Evolutionary conservation across 495 filamentous ascomycete species (phyloP), one percentile per base, ranked within the genome.

Genomic region (Daldinia caldariorum): DNA sequence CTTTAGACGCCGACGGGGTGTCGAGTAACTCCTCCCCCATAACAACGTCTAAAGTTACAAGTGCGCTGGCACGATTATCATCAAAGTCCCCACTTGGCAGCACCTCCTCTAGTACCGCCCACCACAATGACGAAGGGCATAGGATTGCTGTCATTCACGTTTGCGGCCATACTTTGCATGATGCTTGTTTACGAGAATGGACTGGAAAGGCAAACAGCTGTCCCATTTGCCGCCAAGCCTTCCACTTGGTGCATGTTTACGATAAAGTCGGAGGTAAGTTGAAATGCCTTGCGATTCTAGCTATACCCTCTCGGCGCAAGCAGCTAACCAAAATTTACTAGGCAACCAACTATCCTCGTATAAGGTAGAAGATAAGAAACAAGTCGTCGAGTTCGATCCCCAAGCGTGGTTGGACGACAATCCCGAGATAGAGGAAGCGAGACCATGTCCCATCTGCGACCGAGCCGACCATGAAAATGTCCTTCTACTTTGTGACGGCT

Each of bases 141-240:
- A 70, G 78, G 53, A 81, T 88, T 55, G 85, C 85, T 38, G 67
- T 82, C 43, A 86, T 88, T 43, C 74, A 83, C 63, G 73, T 93
- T 38, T 99, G 95, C 81, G 89, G 89, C 45, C 95, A 99, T 83
- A 86, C 91, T 60, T 80, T 98, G 69, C 95, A 99, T 77, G 89
- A 99, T 79, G 88, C 90, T 54, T 99, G 95, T 75, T 81, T 99
- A 63, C 89, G 90, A 72, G 91, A 92, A 63, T 99, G 95, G 95
- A 92, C 91, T 34, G 92, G 95, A 80, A 89, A 94, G 75, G 94
- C 96, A 61, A 99, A 98, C 80, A 97, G 93, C 76, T 99, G 95
- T 76, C 95, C 95, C 13, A 96, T 98, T 78, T 99, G 95, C 78
- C 92, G 95, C 62, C 90, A 90, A 73, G 90, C 83, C 72, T 98